Conservation (phyloP, 371 early-diverging fungal genomes). For the Apophysomyces ossiformis region DNA sequence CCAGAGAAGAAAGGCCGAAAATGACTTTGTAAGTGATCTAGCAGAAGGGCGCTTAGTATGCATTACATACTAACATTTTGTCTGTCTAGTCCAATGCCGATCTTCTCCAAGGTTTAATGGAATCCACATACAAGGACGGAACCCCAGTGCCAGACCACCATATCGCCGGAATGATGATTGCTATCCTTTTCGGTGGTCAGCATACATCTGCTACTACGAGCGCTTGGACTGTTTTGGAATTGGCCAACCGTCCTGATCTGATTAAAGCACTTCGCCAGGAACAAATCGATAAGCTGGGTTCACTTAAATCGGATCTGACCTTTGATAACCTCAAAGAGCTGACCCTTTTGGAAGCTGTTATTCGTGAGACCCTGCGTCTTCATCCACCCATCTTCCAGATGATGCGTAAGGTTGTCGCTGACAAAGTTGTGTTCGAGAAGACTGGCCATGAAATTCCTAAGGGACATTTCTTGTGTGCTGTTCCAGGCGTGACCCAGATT, state of each 20-base stretch:
- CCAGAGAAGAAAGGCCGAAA: slow-evolving; percentile 69
- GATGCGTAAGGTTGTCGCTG: slow-evolving; percentile 87
- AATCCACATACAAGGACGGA: slow-evolving; percentile 89
- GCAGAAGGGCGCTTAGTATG: neutral
- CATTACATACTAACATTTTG: neutral
- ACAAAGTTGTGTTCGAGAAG: slow-evolving; percentile 65
- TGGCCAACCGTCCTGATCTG: slow-evolving; percentile 80
- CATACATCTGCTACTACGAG: slow-evolving; percentile 94
- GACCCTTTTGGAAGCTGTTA: slow-evolving; percentile 76
- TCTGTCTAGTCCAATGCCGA: slow-evolving; percentile 54
- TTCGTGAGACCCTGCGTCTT: slow-evolving; percentile 92
- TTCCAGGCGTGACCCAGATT: slow-evolving; percentile 83
- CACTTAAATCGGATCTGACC: slow-evolving; percentile 58
- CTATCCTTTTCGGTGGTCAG: slow-evolving; percentile 95
- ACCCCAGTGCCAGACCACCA: slow-evolving; percentile 76
- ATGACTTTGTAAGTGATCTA: slow-evolving; percentile 40
- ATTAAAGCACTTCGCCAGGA: slow-evolving; percentile 66
- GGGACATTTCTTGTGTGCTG: slow-evolving; percentile 87
- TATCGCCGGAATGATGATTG: slow-evolving; percentile 95
- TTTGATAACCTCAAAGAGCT: slow-evolving; percentile 84
- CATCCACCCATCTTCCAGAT: slow-evolving; percentile 93
- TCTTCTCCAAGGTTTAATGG: slow-evolving; percentile 86
- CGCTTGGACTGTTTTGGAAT: slow-evolving; percentile 89
- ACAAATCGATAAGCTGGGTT: slow-evolving; percentile 65
- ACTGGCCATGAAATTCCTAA: slow-evolving; percentile 86